Conservation (phyloP, 1,139 yeast genomes). For the Protomyces gravidus region DNA sequence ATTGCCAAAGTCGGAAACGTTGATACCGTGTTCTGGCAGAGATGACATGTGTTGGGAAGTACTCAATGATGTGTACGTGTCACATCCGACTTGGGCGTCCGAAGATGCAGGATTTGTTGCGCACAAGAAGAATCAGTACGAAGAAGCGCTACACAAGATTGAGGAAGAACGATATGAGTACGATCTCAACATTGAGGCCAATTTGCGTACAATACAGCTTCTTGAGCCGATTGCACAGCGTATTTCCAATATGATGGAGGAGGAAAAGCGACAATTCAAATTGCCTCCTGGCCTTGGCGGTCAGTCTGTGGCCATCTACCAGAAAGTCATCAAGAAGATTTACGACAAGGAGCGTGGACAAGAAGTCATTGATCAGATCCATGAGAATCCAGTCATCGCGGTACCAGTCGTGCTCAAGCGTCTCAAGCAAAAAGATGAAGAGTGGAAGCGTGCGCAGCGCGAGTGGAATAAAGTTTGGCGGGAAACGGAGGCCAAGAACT, state of each 20-base stretch:
- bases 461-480: conserved; percentile 99
- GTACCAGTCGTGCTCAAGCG: conserved; percentile 89
- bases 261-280: conserved; percentile 78
- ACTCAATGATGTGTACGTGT: conserved; percentile 97
- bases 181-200: conserved; percentile 92
- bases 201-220: conserved; percentile 88
- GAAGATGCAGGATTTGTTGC: conserved; percentile 98
- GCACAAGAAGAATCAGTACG: conserved; percentile 95
- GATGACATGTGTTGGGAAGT: conserved; percentile 99
- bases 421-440: conserved; percentile 95
- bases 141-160: conserved; percentile 86
- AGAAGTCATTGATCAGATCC: conserved; percentile 92
- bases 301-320: conserved; percentile 82
- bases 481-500: conserved; percentile 93
- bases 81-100: conserved; percentile 99
- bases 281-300: conserved; percentile 92
- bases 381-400: conserved; percentile 90
- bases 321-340: conserved; percentile 83
- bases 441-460: conserved; percentile 96
- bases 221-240: conserved; percentile 92
- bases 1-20: conserved; percentile 89
- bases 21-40: conserved; percentile 96
- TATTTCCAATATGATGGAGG: conserved; percentile 86
- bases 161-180: conserved; percentile 98
- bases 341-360: conserved; percentile 93